Conservation (phyloP, 257 asterid genomes). For the Solanum raphanifolium region DNA sequence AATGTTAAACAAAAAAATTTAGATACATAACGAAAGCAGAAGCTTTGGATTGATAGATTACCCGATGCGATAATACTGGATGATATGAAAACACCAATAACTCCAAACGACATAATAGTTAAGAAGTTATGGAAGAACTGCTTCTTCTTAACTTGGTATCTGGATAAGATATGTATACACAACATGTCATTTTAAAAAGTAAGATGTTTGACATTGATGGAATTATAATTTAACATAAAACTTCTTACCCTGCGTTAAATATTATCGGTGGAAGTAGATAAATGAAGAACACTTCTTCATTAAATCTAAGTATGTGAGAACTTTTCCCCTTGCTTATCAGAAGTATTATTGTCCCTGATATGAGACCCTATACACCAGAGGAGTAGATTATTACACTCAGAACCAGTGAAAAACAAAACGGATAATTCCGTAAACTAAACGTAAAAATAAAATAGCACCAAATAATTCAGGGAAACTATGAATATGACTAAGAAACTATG, state of each 20-base stretch:
- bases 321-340: slow-evolving; percentile 64
- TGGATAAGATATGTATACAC: slow-evolving; percentile 10
- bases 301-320: slow-evolving; percentile 76
- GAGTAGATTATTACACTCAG: not conserved
- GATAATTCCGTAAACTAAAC: not conserved
- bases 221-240: not conserved
- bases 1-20: not conserved
- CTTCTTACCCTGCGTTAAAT: slow-evolving; percentile 84
- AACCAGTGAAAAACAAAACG: not conserved
- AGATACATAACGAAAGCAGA: not conserved
- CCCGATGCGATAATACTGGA: slow-evolving; percentile 62
- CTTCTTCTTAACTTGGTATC: slow-evolving; percentile 96
- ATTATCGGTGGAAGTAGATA: slow-evolving; percentile 92
- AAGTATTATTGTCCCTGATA: slow-evolving; percentile 56
- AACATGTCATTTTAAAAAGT: not conserved
- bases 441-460: not conserved
- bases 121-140: slow-evolving; percentile 94
- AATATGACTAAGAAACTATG: not conserved
- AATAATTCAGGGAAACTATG: not conserved
- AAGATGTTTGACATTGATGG: not conserved
- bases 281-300: slow-evolving; percentile 80
- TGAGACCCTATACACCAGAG: slow-evolving; percentile 37
- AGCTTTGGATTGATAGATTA: slow-evolving; percentile 6
- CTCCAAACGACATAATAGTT: slow-evolving; percentile 86
- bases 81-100: slow-evolving; percentile 79